Evolutionary conservation across 148 eudicot genomes (phyloP).

Genomic region (Silene latifolia): DNA sequence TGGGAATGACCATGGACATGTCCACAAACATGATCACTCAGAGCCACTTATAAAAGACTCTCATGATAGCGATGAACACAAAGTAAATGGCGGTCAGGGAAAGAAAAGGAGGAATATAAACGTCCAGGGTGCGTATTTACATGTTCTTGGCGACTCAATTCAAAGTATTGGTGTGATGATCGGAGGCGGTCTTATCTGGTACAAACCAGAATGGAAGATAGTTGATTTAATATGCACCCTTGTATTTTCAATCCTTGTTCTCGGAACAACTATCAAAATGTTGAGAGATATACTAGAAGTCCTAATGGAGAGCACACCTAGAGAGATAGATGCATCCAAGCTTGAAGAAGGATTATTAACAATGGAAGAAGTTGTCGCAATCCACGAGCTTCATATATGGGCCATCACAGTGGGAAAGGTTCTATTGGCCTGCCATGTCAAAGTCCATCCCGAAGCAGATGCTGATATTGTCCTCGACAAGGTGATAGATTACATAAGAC

Average conservation of each 20-base stretch:
- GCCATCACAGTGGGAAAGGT: constrained; percentile 93
- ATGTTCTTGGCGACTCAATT: constrained; percentile 90
- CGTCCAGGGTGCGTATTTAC: constrained; percentile 90
- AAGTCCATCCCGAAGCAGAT: constrained; percentile 64
- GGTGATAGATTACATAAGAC: constrained; percentile 65
- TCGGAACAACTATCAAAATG: constrained; percentile 80
- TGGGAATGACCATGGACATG: constrained; percentile 41
- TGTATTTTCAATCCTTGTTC: constrained; percentile 66
- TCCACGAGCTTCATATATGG: constrained; percentile 95
- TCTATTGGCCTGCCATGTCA: constrained; percentile 88
- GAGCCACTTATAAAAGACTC: constrained; percentile 45
- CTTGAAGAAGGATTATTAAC: constrained; percentile 64
- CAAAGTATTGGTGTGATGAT: constrained; percentile 97
- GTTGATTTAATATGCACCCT: constrained; percentile 91
- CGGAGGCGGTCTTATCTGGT: constrained; percentile 91
- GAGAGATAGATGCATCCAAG: constrained; percentile 87
- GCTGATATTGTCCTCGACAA: constrained; percentile 83
- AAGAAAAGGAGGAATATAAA: constrained; percentile 62
- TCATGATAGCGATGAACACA: constrained; percentile 17
- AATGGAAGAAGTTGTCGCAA: constrained; percentile 80
- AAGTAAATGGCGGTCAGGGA: constrained; percentile 14
- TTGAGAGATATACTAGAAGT: constrained; percentile 74
- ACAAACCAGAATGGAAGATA: constrained; percentile 83
- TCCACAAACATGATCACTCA: constrained; percentile 29
- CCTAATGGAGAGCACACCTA: constrained; percentile 93